phyloP scores from a whole-genome alignment of 2,329 filamentous ascomycete species.

The Macrophomina tecta region DNA sequence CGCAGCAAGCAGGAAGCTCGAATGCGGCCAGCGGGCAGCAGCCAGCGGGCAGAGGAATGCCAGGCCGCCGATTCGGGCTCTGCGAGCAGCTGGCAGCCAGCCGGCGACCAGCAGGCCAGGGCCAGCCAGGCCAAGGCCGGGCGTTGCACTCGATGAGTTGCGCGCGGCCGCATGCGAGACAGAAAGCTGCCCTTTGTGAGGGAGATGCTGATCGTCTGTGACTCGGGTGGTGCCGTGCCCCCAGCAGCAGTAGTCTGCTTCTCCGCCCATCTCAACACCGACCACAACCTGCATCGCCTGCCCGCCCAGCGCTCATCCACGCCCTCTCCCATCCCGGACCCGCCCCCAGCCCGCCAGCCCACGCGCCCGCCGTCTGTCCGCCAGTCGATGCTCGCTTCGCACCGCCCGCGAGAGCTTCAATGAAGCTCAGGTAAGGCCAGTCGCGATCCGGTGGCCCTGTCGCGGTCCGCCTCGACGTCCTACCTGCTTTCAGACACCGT shows the following conservation, averaged over 20 bases:
- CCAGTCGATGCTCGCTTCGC: slow-evolving; percentile 26
- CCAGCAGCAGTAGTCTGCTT: slow-evolving; percentile 26
- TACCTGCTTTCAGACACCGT: slow-evolving; percentile 29
- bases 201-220: slow-evolving; percentile 26
- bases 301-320: slow-evolving; percentile 20
- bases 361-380: slow-evolving; percentile 19
- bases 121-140: not conserved
- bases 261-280: slow-evolving; percentile 27
- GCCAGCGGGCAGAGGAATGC: slow-evolving; percentile 18
- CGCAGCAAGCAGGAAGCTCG: slow-evolving; percentile 14
- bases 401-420: slow-evolving; percentile 26
- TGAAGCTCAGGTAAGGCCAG: slow-evolving; percentile 27
- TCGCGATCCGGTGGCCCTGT: slow-evolving; percentile 28
- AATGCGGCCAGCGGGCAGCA: slow-evolving; percentile 13
- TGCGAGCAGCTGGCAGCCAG: slow-evolving; percentile 1
- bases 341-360: slow-evolving; percentile 10
- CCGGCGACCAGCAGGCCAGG: not conserved
- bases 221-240: slow-evolving; percentile 20
- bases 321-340: slow-evolving; percentile 21
- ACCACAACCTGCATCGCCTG: slow-evolving; percentile 23
- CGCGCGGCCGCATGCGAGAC: slow-evolving; percentile 25
- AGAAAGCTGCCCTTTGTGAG: slow-evolving; percentile 26
- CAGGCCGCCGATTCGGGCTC: slow-evolving; percentile 13
- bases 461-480: slow-evolving; percentile 27
- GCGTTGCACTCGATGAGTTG: slow-evolving; percentile 19